Conservation (phyloP, 2,329 filamentous ascomycete species). For the Elsinoe batatas region DNA sequence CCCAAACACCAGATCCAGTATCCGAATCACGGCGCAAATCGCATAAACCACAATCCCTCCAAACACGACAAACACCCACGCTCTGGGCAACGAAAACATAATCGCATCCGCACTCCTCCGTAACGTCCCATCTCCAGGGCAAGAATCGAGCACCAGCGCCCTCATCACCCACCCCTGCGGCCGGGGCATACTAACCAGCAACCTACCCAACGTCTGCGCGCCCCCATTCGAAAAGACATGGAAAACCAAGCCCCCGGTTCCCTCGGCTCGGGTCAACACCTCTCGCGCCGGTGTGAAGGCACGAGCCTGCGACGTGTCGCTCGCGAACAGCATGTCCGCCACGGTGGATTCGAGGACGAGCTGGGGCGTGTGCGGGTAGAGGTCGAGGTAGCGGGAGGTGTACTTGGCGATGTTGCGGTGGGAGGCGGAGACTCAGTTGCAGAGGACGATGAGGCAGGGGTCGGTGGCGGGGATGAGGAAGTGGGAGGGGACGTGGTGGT, state of each 20-base stretch:
- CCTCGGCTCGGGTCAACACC: too few relatives aligned
- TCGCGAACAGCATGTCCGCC: constrained; percentile 18
- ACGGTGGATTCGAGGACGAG: constrained; percentile 23
- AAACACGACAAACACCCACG: constrained; percentile 15
- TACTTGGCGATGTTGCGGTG: constrained; percentile 27
- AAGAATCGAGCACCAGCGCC: constrained; percentile 23
- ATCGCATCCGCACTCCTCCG: constrained; percentile 15
- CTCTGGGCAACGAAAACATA: constrained; percentile 16
- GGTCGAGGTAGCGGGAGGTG: constrained; percentile 20
- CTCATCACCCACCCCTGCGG: constrained; percentile 11
- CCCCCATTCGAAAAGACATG: constrained; percentile 30
- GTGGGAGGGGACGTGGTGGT: background rate
- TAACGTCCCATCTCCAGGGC: constrained; percentile 20
- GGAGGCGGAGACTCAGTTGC: constrained; percentile 25
- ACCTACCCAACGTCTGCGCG: constrained; percentile 19
- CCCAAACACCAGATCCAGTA: constrained; percentile 14
- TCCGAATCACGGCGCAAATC: too few relatives aligned
- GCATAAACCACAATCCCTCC: background rate
- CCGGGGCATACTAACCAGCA: constrained; percentile 17
- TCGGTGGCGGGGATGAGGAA: background rate
- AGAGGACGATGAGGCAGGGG: constrained; percentile 29
- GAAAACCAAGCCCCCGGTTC: constrained; percentile 22
- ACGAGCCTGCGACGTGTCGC: constrained; percentile 11
- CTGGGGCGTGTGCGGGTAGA: constrained; percentile 22
- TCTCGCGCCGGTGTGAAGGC: constrained; percentile 17